These are phyloP conservation scores for Kwoniella europaea DNA, from an alignment of 768 basidiomycete species.

Conservation along the genomic window DNA sequence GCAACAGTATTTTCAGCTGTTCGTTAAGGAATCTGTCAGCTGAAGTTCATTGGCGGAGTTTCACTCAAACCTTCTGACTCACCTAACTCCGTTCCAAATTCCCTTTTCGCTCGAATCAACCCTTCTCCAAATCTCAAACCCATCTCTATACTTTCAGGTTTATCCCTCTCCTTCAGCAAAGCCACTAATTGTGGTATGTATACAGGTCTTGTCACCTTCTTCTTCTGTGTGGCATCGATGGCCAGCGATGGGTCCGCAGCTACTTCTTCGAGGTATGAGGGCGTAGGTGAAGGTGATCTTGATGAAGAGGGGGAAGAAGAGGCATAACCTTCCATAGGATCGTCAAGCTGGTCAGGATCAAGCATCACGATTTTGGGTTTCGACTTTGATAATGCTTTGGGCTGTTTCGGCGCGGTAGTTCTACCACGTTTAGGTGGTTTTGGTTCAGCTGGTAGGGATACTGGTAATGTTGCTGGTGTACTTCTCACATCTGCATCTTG, in stretches of 20 bases:
- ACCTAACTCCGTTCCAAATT: conserved; percentile 90
- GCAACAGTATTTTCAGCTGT: conserved; percentile 89
- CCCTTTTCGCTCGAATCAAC: conserved; percentile 79
- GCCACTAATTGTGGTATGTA: conserved; percentile 84
- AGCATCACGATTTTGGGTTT: conserved; percentile 50
- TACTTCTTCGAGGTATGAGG: conserved; percentile 78
- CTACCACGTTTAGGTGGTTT: conserved; percentile 7
- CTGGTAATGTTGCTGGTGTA: too few relatives aligned
- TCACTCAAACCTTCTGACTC: conserved; percentile 9
- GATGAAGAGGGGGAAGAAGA: conserved; percentile 67
- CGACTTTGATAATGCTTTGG: conserved; percentile 1
- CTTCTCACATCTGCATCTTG: background rate
- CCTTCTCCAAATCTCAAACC: conserved; percentile 79
- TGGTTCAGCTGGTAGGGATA: background rate
- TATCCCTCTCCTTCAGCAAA: conserved; percentile 70
- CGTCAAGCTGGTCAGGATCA: conserved; percentile 76
- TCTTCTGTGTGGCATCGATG: conserved; percentile 64
- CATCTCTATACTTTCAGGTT: conserved; percentile 77
- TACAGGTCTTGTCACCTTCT: conserved; percentile 77
- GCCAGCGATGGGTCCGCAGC: conserved; percentile 83
- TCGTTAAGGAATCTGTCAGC: conserved; percentile 13
- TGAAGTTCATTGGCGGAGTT: too few relatives aligned
- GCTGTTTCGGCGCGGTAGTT: background rate
- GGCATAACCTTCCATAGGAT: conserved; percentile 77
- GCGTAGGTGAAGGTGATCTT: conserved; percentile 79